Base-by-base conservation (phyloP, 345 rosid genomes). In the Sisymbrium irio region DNA sequence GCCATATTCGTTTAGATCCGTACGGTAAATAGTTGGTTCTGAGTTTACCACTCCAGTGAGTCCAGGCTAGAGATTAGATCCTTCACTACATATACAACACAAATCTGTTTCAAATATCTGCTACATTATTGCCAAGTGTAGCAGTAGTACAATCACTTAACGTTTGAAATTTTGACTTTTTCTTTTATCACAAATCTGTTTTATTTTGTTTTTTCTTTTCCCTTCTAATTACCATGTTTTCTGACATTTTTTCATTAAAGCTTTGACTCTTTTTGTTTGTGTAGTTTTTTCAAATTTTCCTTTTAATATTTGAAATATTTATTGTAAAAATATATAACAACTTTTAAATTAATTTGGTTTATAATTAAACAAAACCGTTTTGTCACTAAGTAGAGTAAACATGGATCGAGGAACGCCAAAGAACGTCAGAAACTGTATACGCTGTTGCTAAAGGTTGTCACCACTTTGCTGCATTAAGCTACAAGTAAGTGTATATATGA, bases 51-150 rank as follows among this genome's bases (percentile, higher is more conserved):
- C 20, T 47, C 37, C 49, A 65, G 58, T 27, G 50, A 51, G 45
- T 30, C 63, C 39, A 62, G 53, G 37, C 61, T 37, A 58, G 8
- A 37, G 67, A 66, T 47, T 67, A 59, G 73, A 74, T 67, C 67
- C 4, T 61, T 40, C 69, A 61, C 69, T 53, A 59, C 69, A 59
- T 40, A 51, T 57, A 56, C 54, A 73, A 62, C 53, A 65, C 37
- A n/a, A n/a, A n/a, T n/a, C n/a, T n/a, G n/a, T n/a, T n/a, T n/a
- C n/a, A n/a, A n/a, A n/a, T n/a, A n/a, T n/a, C 49, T 68, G 56
- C 62, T 61, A 14, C 74, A 68, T 61, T 67, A 75, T 75, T 75
- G 79, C 69, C 55, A 75, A 49, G 15, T 67, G 32, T 50, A 50
- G 74, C 67, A 75, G 32, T 50, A 50, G 74, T 75, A 75, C 79